Conservation (phyloP, 331 rosid genomes). For the Arachis monticola region DNA sequence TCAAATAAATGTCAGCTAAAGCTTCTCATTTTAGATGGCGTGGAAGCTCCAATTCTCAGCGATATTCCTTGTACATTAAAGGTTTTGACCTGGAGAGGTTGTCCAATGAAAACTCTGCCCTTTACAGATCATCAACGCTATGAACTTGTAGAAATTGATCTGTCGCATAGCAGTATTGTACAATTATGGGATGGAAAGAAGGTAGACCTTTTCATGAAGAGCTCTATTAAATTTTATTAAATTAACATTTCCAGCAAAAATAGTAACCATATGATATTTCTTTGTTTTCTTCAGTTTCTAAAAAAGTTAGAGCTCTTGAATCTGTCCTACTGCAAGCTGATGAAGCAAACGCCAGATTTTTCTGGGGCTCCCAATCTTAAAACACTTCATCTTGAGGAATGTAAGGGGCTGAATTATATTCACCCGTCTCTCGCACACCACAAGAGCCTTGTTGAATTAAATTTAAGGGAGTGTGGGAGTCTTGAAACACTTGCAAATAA, state of each 20-base stretch:
- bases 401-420: conserved; percentile 13
- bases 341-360: conserved; percentile 15
- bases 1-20: no score
- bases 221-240: not conserved
- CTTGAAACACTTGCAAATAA: not conserved
- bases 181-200: not conserved
- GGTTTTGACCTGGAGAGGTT: not conserved
- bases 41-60: no score
- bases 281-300: not conserved
- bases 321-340: not conserved
- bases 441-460: not conserved
- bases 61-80: no score
- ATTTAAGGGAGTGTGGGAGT: not conserved
- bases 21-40: no score
- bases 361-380: conserved; percentile 6
- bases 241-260: not conserved
- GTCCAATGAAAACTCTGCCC: not conserved
- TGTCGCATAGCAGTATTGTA: not conserved
- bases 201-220: not conserved
- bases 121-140: not conserved
- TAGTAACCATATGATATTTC: not conserved
- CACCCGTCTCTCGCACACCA: not conserved
- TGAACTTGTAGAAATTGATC: conserved; percentile 18
- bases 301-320: not conserved
- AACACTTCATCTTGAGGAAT: not conserved